phyloP scores from a whole-genome alignment of 106 monocot species.

The Chionographis japonica region DNA sequence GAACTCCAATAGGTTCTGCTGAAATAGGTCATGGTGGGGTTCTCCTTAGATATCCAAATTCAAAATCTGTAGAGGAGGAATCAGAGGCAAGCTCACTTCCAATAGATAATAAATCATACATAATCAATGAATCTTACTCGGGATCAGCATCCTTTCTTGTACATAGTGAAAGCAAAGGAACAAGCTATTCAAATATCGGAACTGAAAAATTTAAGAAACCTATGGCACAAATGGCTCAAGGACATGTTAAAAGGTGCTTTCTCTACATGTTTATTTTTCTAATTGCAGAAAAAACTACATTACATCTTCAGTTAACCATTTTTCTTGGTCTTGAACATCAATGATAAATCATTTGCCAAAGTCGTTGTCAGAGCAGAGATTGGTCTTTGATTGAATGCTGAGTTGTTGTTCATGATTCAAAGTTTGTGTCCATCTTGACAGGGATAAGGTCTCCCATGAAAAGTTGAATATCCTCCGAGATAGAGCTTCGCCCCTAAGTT shows the following conservation, averaged over 20 bases:
- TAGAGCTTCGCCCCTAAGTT: constrained; percentile 46
- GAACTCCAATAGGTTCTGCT: constrained; percentile 47
- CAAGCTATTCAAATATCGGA: background rate
- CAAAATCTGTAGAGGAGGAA: constrained; percentile 71
- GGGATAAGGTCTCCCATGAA: constrained; percentile 40
- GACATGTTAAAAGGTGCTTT: constrained; percentile 41
- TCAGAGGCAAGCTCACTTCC: constrained; percentile 95
- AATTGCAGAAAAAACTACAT: background rate
- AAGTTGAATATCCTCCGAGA: constrained; percentile 40
- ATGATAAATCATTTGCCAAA: background rate
- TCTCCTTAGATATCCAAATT: constrained; percentile 65
- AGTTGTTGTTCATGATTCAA: background rate
- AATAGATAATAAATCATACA: constrained; percentile 36
- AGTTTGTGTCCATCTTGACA: constrained; percentile 19
- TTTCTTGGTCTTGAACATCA: no score
- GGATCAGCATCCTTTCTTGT: constrained; percentile 38
- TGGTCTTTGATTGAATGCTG: background rate
- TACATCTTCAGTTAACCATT: background rate
- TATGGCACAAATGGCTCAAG: constrained; percentile 16
- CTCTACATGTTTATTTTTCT: background rate
- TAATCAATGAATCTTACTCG: constrained; percentile 25
- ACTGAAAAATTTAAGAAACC: constrained; percentile 36
- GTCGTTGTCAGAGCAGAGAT: no score
- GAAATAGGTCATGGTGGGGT: constrained; percentile 89
- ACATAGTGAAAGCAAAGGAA: constrained; percentile 37